Evolutionary conservation across 345 rosid species (phyloP), one percentile per base, ranked within the genome.

Genomic region (Gossypium thurberi): DNA sequence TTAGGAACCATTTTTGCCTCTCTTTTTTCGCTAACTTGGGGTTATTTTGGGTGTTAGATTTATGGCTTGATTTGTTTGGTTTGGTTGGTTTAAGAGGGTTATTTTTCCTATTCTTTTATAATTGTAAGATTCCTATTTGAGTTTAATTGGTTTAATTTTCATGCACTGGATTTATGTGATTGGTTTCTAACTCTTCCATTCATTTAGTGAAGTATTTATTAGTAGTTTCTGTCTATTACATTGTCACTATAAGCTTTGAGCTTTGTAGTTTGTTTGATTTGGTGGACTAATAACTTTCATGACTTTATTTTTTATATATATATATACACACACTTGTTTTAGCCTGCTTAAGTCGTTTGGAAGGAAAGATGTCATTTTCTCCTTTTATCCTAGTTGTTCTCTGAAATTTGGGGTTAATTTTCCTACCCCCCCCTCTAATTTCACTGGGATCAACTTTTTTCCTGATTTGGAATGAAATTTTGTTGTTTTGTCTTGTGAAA

Each of bases 301-400:
- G 2, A 2, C 21, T 15, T 33, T 15, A 21, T 21, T 21, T 0
- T 25, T 2, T 25, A 25, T 0, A 14, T 37, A 47, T 33, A 17
- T 61, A 3, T 28, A 26, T 26, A 26, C 1, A 21, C 23, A 48
- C 17, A 61, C 44, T 40, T 40, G 6, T 62, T 62, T 15, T 62
- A 37, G 67, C 67, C 47, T 17, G 42, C 65, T 60, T 60, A 60
- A 60, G 10, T 60, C 65, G 42, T 60, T 60, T 60, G 65, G 65
- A 26, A 14, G 65, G 40, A 33, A 33, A 33, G 18, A 60, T 26
- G 65, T 60, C 65, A 2, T 60, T 53, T 60, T 60, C 65, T 60
- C 43, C 2, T 26, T 13, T 60, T 60, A 6, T 13, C n/a, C n/a
- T 59, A 59, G 58, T 53, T 55, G 26, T 20, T 55, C 10, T 20